These are phyloP conservation scores for Microbotryum lychnidis-dioicae DNA, from an alignment of 1,284 basidiomycete species.

Conservation along the genomic window DNA sequence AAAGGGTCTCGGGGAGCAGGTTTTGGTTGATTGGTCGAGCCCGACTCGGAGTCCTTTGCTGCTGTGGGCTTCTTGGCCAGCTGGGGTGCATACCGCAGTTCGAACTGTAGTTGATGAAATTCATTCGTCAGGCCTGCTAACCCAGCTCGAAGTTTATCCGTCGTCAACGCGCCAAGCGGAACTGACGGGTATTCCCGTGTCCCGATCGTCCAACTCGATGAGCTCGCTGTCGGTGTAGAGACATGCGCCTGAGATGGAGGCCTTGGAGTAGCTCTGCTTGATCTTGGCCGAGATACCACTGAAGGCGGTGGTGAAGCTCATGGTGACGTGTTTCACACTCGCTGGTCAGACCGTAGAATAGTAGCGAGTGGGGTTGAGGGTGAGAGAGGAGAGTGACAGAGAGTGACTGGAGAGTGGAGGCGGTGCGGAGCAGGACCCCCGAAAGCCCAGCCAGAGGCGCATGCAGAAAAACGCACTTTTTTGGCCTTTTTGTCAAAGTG, in stretches of 20 bases:
- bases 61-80: conserved; percentile 27
- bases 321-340: not conserved
- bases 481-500: too few relatives aligned
- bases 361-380: too few relatives aligned
- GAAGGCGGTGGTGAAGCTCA: not conserved
- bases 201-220: conserved; percentile 24
- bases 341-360: too few relatives aligned
- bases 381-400: too few relatives aligned
- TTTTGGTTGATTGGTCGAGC: not conserved
- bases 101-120: conserved; percentile 13
- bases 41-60: conserved; percentile 1
- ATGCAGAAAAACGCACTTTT: too few relatives aligned
- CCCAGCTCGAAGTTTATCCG: too few relatives aligned
- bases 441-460: too few relatives aligned
- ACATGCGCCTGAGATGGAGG: conserved; percentile 2
- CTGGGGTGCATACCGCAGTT: conserved; percentile 25
- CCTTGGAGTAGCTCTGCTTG: conserved; percentile 20
- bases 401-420: too few relatives aligned
- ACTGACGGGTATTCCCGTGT: conserved; percentile 23
- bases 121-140: not conserved
- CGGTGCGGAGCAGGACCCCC: too few relatives aligned
- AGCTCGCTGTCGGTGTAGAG: conserved; percentile 23
- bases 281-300: conserved; percentile 12
- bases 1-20: conserved; percentile 18
- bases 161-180: not conserved